These are phyloP conservation scores for Mycena vitilis DNA, from an alignment of 768 basidiomycete species.

Conservation along the genomic window DNA sequence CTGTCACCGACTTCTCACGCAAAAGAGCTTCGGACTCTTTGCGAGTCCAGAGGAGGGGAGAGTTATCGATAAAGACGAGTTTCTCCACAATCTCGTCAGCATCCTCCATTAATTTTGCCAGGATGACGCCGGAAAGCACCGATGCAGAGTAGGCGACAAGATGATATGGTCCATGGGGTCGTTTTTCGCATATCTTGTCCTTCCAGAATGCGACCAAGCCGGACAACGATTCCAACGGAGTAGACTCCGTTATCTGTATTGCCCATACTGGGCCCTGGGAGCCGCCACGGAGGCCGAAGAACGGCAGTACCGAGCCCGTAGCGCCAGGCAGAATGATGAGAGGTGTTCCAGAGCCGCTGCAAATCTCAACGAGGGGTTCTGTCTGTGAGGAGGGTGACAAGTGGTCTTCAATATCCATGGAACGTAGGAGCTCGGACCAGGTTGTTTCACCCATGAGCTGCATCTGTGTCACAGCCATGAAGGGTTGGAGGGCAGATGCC, in stretches of 20 bases:
- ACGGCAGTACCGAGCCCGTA: constrained; percentile 4
- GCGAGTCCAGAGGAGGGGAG: constrained; percentile 3
- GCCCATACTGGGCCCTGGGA: constrained; percentile 22
- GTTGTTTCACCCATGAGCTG: constrained; percentile 46
- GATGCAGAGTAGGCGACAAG: constrained; percentile 23
- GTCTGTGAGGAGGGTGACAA: neutral
- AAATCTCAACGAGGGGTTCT: constrained; percentile 27
- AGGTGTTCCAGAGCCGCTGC: constrained; percentile 6
- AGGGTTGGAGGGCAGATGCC: constrained; percentile 40
- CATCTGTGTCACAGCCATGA: constrained; percentile 41
- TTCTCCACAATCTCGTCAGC: constrained; percentile 20
- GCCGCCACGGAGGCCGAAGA: constrained; percentile 10
- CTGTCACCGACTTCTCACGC: neutral
- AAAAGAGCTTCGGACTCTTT: neutral
- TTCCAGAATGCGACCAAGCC: constrained; percentile 24
- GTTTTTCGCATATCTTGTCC: constrained; percentile 16
- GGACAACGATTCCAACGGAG: constrained; percentile 4
- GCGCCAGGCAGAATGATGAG: constrained; percentile 29
- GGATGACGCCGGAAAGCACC: constrained; percentile 6
- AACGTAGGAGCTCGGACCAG: constrained; percentile 34
- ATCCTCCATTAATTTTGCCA: constrained; percentile 27
- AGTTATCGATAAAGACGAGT: constrained; percentile 30
- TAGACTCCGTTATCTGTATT: constrained; percentile 27
- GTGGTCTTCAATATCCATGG: too few species aligned
- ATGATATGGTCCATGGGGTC: constrained; percentile 29